Base-by-base conservation (phyloP, 1,284 basidiomycete genomes). In the Naganishia sp. region DNA sequence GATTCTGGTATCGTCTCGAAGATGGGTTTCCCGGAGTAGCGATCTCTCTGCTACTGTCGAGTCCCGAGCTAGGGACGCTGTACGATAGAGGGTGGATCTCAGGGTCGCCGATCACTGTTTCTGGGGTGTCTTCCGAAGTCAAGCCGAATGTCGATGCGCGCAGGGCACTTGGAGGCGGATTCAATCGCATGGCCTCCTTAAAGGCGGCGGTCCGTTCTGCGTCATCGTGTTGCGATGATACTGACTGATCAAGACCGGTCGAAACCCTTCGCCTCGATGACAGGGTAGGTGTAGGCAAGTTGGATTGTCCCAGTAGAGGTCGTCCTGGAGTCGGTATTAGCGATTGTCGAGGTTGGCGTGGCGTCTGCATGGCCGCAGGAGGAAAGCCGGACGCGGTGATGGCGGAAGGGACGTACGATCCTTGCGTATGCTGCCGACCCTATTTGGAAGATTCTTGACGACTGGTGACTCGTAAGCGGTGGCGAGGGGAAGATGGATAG, bases 101-200 rank as follows among this genome's bases (percentile, higher is more conserved):
- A 10, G 25, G 46, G 18, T 55, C 65, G 61, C 54, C 16, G 16
- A 23, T 13, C 6, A 23, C 11, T 25, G 31, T 16, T 42, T 46
- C 63, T 33, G 33, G 45, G 16, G 50, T 33, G 16, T 61, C 49
- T 18, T 54, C 57, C 28, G 39, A 49, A 10, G 59, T 49, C 31
- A 43, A 23, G 49, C 42, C 28, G 15, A 28, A 25, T 13, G 42
- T 64, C 15, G 61, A 64, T 13, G 52, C 53, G 28, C 60, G 55
- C 23, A 64, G 59, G 28, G 63, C 45, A 31, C 42, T 60, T 18
- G 63, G 60, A 16, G 67, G 67, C 21, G 64, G 64, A 25, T 59
- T 52, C 44, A 45, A 23, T 18, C 53, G n/a, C 59, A 67, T 67
- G 11, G 52, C 59, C 21, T 65, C 59, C 45, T 68, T 44, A 21